Evolutionary conservation across 352 stramenopile species (phyloP).

Genomic region (Pythium apleroticum): DNA sequence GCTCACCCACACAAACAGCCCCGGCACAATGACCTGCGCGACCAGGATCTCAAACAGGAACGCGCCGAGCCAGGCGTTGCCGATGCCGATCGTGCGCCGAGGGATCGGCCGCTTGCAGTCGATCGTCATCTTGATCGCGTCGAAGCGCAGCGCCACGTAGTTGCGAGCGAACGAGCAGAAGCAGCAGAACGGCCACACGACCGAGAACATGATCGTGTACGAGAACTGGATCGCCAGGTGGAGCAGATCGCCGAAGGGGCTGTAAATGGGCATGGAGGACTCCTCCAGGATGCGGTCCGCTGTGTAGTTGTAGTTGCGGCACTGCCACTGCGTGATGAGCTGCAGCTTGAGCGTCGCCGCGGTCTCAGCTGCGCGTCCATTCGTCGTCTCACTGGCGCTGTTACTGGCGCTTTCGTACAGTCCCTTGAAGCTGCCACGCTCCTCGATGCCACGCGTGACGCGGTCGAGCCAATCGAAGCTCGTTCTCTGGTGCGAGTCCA

Average conservation of each 20-base stretch:
- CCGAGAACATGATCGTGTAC: slow-evolving; percentile 70
- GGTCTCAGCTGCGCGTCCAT: not conserved
- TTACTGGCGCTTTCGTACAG: slow-evolving; percentile 29
- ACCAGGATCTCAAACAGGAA: slow-evolving; percentile 58
- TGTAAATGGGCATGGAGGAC: slow-evolving; percentile 61
- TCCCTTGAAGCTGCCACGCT: slow-evolving; percentile 31
- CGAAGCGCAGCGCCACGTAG: slow-evolving; percentile 49
- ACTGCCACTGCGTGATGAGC: slow-evolving; percentile 57
- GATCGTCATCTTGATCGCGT: slow-evolving; percentile 66
- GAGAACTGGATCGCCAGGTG: slow-evolving; percentile 70
- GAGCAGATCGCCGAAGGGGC: slow-evolving; percentile 48
- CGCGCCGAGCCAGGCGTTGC: slow-evolving; percentile 42
- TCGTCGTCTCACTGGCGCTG: not conserved
- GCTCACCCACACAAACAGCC: slow-evolving; percentile 63
- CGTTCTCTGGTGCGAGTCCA: slow-evolving; percentile 49
- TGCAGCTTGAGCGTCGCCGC: slow-evolving; percentile 28
- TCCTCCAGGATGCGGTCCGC: slow-evolving; percentile 55
- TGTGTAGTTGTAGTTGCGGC: slow-evolving; percentile 58
- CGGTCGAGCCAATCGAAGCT: slow-evolving; percentile 64
- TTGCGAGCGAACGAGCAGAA: slow-evolving; percentile 56
- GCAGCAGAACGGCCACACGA: slow-evolving; percentile 65
- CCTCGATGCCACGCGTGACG: slow-evolving; percentile 42
- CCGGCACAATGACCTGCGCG: slow-evolving; percentile 47
- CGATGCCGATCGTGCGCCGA: slow-evolving; percentile 52
- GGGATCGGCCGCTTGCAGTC: slow-evolving; percentile 61